Percentiles rank a stretch among this genome's conserved stretches.
Evolutionary conservation across 495 filamentous ascomycete species (phyloP).

Genomic region (Coniosporium apollinis): DNA sequence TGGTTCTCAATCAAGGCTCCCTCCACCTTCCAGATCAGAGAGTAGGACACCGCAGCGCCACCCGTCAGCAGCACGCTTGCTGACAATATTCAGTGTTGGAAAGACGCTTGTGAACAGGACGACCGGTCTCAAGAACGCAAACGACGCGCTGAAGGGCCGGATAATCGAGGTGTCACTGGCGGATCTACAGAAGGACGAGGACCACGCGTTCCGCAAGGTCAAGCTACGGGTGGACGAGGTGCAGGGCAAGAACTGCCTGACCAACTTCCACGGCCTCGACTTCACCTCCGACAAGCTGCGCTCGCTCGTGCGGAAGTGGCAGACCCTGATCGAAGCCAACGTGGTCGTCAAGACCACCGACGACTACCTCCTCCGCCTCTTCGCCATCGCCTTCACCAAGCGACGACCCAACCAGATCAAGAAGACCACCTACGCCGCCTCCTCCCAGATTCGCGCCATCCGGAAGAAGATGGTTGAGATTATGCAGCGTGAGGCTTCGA

Average conservation of each 20-base stretch:
- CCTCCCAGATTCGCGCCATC: constrained; percentile 91
- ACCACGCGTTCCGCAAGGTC: constrained; percentile 97
- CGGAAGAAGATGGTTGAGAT: constrained; percentile 99
- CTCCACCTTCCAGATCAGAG: constrained; percentile 84
- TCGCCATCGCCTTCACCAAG: constrained; percentile 99
- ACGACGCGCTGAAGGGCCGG: constrained; percentile 94
- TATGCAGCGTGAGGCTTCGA: constrained; percentile 85
- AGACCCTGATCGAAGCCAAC: constrained; percentile 97
- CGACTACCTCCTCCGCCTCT: constrained; percentile 95
- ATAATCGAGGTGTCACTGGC: constrained; percentile 98
- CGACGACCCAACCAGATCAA: constrained; percentile 96
- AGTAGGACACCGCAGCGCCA: constrained; percentile 47
- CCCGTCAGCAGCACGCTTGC: constrained; percentile 12
- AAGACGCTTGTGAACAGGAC: constrained; percentile 99
- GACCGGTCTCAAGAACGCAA: constrained; percentile 98
- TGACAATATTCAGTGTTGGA: constrained; percentile 53
- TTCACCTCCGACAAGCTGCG: constrained; percentile 99
- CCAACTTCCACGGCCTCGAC: constrained; percentile 99
- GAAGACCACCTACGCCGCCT: constrained; percentile 96
- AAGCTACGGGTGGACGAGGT: constrained; percentile 98
- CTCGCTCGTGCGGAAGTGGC: constrained; percentile 98
- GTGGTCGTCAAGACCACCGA: constrained; percentile 99
- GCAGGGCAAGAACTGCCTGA: constrained; percentile 99
- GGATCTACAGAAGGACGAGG: constrained; percentile 98
- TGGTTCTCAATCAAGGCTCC: constrained; percentile 98